phyloP scores from a whole-genome alignment of 192 early-diverging fungal genomes.

The Coemansia sp. region DNA sequence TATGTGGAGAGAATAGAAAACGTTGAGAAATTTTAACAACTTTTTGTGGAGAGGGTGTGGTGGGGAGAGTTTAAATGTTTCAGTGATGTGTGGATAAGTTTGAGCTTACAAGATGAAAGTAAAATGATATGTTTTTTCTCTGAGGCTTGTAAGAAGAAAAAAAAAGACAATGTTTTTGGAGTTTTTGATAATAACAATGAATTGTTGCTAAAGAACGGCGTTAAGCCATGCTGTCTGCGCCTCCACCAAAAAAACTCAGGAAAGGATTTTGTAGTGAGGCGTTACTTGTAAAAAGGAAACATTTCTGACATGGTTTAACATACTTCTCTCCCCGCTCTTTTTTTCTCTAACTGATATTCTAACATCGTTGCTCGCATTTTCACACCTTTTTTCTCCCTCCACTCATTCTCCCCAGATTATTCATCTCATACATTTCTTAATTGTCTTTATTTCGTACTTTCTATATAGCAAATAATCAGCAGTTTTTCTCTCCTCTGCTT shows the following conservation, averaged over 20 bases:
- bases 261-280: background rate
- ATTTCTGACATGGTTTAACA: background rate
- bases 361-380: background rate
- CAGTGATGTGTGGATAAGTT: background rate
- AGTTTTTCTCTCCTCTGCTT: background rate
- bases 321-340: slow-evolving; percentile 1
- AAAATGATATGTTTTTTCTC: background rate
- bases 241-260: background rate
- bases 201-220: background rate
- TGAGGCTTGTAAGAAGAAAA: background rate
- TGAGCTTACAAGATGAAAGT: background rate
- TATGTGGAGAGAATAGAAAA: background rate
- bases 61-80: background rate
- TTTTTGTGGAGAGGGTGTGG: background rate
- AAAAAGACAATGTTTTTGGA: background rate
- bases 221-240: background rate
- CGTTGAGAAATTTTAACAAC: background rate
- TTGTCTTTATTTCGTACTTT: slow-evolving; percentile 3
- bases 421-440: background rate
- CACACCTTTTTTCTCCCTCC: background rate
- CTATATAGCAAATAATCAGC: background rate
- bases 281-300: background rate
- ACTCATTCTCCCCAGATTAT: background rate
- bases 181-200: background rate
- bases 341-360: background rate